Conservation (phyloP, 225 moss, liverwort and hornwort species). For the Neckera pumila region DNA sequence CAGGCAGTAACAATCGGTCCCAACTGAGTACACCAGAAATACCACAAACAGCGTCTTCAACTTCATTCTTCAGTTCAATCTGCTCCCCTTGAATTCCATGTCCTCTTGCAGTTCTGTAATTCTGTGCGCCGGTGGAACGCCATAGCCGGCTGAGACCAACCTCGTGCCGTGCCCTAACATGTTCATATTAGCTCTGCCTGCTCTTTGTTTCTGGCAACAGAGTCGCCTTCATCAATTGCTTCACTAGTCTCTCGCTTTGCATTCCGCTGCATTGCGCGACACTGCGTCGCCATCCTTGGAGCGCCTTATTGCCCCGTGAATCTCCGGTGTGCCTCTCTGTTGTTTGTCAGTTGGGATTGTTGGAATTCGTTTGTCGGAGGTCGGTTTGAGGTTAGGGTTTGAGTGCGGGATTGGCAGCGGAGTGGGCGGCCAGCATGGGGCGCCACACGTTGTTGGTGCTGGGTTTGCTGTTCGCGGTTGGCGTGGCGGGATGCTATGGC, state of each 20-base stretch:
- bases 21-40: no score
- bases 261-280: no score
- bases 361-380: not conserved
- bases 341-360: not conserved
- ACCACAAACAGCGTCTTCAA: no score
- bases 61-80: not conserved
- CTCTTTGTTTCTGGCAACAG: no score
- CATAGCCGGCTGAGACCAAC: not conserved
- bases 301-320: no score
- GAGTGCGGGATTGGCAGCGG: not conserved
- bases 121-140: not conserved
- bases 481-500: not conserved
- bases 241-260: no score
- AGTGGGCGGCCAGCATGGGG: not conserved
- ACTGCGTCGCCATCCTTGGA: no score
- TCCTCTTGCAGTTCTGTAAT: not conserved
- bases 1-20: not conserved
- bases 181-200: no score
- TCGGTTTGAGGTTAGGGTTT: not conserved
- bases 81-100: rapidly evolving
- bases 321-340: no score
- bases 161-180: no score
- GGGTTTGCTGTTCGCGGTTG: not conserved
- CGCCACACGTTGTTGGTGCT: not conserved
- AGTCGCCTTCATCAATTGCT: no score